Percentiles rank a stretch among this genome's conserved stretches.
phyloP scores from a whole-genome alignment of 2,329 filamentous ascomycete genomes.

The Exophiala sp. region DNA sequence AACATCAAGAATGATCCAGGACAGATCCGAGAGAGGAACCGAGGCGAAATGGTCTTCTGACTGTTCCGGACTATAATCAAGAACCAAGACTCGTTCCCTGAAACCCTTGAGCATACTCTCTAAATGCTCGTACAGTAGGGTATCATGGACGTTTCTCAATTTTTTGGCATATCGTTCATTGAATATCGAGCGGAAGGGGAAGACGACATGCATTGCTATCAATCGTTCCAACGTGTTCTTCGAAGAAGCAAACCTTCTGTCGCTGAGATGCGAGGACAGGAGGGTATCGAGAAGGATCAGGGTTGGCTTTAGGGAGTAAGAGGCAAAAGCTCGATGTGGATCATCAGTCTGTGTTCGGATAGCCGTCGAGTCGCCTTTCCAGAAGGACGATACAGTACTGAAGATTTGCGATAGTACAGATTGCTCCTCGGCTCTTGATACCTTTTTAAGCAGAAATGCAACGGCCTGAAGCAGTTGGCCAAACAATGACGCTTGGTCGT shows the following conservation, averaged over 20 bases:
- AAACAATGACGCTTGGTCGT: slow-evolving; percentile 13
- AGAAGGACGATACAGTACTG: slow-evolving; percentile 4
- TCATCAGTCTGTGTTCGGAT: slow-evolving; percentile 4
- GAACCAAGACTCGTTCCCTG: neutral
- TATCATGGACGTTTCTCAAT: slow-evolving; percentile 15
- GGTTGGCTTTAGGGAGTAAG: slow-evolving; percentile 30
- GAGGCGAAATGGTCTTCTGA: neutral
- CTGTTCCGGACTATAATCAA: neutral
- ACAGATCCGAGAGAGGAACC: neutral
- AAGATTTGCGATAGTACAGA: slow-evolving; percentile 6
- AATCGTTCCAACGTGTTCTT: slow-evolving; percentile 30
- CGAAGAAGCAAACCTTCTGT: neutral
- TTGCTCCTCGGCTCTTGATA: neutral
- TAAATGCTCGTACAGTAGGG: slow-evolving; percentile 14
- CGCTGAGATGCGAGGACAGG: neutral
- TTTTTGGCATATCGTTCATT: slow-evolving; percentile 20
- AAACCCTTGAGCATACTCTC: slow-evolving; percentile 15
- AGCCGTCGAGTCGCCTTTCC: slow-evolving; percentile 6
- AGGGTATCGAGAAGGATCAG: slow-evolving; percentile 29
- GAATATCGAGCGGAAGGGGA: slow-evolving; percentile 31
- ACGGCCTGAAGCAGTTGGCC: slow-evolving; percentile 10
- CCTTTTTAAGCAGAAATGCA: neutral
- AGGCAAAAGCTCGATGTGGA: slow-evolving; percentile 17
- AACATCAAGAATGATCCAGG: slow-evolving; percentile 31
- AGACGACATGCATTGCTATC: slow-evolving; percentile 33